Percentiles rank a stretch among this genome's conserved stretches.
phyloP scores from a whole-genome alignment of 2,329 filamentous ascomycete genomes.

The Calonectria henricotiae region DNA sequence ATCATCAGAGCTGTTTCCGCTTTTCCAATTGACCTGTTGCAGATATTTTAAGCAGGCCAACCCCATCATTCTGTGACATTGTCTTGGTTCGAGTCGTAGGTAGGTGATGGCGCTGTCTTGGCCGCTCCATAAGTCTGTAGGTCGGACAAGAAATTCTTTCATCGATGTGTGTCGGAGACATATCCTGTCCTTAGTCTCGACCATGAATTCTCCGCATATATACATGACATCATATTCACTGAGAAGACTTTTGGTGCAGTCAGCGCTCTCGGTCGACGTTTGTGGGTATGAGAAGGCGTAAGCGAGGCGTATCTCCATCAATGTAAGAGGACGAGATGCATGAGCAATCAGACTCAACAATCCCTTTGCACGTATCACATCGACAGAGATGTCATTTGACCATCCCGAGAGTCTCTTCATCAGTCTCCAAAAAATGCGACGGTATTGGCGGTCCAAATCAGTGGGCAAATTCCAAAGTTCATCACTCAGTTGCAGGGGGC shows the following conservation, averaged over 20 bases:
- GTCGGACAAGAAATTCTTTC: constrained; percentile 21
- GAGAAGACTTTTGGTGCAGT: neutral
- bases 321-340: constrained; percentile 20
- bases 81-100: constrained; percentile 4
- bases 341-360: constrained; percentile 10
- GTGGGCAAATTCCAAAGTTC: neutral
- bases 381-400: neutral
- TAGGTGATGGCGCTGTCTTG: constrained; percentile 12
- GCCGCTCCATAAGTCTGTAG: neutral
- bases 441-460: constrained; percentile 20
- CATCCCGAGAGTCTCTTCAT: neutral
- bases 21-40: constrained; percentile 8
- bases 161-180: constrained; percentile 23
- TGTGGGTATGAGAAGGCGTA: constrained; percentile 23
- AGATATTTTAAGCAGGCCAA: constrained; percentile 21
- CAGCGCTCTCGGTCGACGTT: neutral
- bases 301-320: constrained; percentile 14
- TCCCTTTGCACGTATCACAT: constrained; percentile 5
- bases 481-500: neutral
- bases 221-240: constrained; percentile 5
- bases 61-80: constrained; percentile 21
- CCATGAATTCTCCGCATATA: constrained; percentile 12
- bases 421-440: constrained; percentile 7
- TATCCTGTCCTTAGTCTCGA: neutral
- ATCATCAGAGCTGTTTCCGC: neutral